A percentile compares a stretch with the other conserved stretches of the same genome.
phyloP scores from a whole-genome alignment of 306 rosid genomes.

The Citrullus colocynthis region DNA sequence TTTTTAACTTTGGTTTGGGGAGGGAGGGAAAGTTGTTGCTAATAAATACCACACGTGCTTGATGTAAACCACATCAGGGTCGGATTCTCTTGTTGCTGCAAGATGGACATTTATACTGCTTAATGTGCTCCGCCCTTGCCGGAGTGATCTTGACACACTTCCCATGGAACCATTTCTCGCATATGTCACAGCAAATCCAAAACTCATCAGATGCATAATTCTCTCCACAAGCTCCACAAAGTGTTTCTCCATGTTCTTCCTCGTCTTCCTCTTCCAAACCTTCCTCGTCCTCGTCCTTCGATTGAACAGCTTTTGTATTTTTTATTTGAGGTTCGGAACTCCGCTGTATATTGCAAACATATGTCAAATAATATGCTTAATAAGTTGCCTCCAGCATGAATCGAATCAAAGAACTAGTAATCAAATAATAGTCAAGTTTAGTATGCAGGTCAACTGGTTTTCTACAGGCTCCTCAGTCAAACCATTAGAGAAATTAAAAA shows the following conservation, averaged over 20 bases:
- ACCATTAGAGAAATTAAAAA: not conserved
- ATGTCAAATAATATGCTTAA: not conserved
- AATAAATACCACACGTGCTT: not conserved
- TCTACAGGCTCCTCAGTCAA: not conserved
- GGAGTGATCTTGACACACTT: conserved; percentile 88
- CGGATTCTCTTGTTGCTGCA: conserved; percentile 77
- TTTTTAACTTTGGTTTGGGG: not conserved
- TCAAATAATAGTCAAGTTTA: not conserved
- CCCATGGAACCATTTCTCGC: conserved; percentile 93
- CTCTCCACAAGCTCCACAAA: conserved; percentile 75
- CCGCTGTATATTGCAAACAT: conserved; percentile 35
- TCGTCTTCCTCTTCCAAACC: conserved; percentile 50
- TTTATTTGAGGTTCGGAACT: conserved; percentile 43
- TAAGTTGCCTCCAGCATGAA: not conserved
- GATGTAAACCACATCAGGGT: conserved; percentile 16
- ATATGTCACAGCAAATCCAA: conserved; percentile 79
- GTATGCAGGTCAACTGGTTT: not conserved
- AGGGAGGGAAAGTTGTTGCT: not conserved
- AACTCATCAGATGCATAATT: conserved; percentile 59
- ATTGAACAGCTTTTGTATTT: conserved; percentile 24
- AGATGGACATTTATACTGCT: conserved; percentile 83
- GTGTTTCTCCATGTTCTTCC: conserved; percentile 65
- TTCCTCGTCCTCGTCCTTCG: conserved; percentile 35
- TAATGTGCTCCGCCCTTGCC: conserved; percentile 65
- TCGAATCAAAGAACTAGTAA: not conserved